Percentiles rank a stretch among this genome's conserved stretches.
phyloP scores from a whole-genome alignment of 306 rosid genomes.

The Trifolium dubium region DNA sequence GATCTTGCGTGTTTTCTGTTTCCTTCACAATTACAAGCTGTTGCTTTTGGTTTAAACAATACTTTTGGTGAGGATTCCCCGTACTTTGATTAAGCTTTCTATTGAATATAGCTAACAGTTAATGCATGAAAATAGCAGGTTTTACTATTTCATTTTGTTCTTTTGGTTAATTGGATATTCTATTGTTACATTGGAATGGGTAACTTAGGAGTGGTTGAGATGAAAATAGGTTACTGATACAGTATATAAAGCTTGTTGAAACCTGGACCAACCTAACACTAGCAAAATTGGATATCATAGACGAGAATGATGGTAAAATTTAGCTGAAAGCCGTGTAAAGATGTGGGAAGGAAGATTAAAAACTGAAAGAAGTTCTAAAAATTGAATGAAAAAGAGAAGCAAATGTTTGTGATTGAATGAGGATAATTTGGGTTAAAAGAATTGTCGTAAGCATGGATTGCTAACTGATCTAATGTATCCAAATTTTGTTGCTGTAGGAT shows the following conservation, averaged over 20 bases:
- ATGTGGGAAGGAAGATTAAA: constrained; percentile 6
- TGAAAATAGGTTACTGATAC: background rate
- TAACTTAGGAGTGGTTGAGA: constrained; percentile 23
- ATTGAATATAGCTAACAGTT: constrained; percentile 1
- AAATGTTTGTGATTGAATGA: constrained; percentile 25
- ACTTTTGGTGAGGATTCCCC: constrained; percentile 6
- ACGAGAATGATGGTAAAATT: constrained; percentile 21
- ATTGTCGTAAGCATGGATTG: constrained; percentile 13
- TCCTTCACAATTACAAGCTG: constrained; percentile 14
- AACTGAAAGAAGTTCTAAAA: background rate
- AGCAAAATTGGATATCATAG: constrained; percentile 4
- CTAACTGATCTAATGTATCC: constrained; percentile 22
- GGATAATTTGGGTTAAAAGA: constrained; percentile 23
- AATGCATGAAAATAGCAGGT: constrained; percentile 9
- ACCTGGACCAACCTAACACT: background rate
- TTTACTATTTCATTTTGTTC: background rate
- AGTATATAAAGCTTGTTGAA: constrained; percentile 22
- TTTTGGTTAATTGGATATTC: constrained; percentile 8
- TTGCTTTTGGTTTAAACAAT: constrained; percentile 24
- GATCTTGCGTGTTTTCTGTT: constrained; percentile 14
- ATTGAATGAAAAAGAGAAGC: constrained; percentile 17
- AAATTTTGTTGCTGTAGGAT: constrained; percentile 34
- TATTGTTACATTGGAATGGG: background rate
- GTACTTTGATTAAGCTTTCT: constrained; percentile 5
- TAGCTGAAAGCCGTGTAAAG: background rate